A percentile compares a stretch with the other conserved stretches of the same genome.
These are phyloP conservation scores for Fragaria ananassa DNA, from an alignment of 306 rosid species.

Conservation along the genomic window DNA sequence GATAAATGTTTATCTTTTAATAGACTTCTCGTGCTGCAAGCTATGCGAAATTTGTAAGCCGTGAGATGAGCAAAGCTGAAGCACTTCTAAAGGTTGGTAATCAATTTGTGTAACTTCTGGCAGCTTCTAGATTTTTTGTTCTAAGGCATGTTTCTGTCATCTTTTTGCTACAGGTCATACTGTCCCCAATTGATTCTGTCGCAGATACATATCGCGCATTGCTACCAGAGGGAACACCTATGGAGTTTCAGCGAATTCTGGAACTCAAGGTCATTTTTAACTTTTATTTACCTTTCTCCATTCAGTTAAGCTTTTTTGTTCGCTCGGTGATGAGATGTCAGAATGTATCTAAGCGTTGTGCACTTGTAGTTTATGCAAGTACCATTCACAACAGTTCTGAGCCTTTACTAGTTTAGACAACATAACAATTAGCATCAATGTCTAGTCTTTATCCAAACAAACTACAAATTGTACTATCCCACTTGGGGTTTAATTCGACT, in stretches of 20 bases:
- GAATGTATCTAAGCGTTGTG: not conserved
- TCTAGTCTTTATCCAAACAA: not conserved
- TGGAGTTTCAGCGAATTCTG: constrained; percentile 95
- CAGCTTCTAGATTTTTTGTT: constrained; percentile 5
- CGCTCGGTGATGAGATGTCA: not conserved
- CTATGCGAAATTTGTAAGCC: constrained; percentile 90
- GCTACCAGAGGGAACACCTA: constrained; percentile 97
- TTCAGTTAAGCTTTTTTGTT: constrained; percentile 6
- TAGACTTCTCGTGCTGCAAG: constrained; percentile 93
- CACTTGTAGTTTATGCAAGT: not conserved
- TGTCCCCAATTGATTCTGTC: constrained; percentile 93
- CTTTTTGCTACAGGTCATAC: constrained; percentile 63
- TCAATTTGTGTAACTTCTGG: constrained; percentile 12
- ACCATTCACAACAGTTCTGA: not conserved
- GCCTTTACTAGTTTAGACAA: not conserved
- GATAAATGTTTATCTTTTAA: constrained; percentile 21
- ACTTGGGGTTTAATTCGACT: constrained; percentile 4
- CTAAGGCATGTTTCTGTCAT: constrained; percentile 14
- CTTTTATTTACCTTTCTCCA: constrained; percentile 19
- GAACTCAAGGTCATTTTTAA: constrained; percentile 81
- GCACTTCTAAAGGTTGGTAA: constrained; percentile 85
- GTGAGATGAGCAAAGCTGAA: constrained; percentile 99
- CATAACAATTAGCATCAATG: not conserved
- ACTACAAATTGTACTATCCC: not conserved
- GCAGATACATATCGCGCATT: constrained; percentile 94